Conservation (phyloP, 2,329 filamentous ascomycete species). For the Calycina marina region DNA sequence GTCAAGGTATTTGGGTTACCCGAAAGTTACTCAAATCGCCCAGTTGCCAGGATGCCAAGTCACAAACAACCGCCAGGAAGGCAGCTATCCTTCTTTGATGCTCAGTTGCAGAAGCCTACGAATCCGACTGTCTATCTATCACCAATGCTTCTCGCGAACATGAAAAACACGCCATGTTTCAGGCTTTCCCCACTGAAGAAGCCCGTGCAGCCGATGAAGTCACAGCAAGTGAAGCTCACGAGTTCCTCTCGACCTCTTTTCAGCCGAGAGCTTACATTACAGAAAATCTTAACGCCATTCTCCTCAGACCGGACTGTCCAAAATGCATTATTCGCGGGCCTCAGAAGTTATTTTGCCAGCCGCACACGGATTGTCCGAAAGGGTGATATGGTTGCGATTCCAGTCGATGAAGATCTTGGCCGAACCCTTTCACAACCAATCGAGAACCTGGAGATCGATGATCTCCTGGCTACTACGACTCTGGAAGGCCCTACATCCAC, state of each 20-base stretch:
- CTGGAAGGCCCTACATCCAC: conserved; percentile 30
- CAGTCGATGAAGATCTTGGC: conserved; percentile 75
- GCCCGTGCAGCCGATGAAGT: conserved; percentile 31
- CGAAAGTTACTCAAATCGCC: conserved; percentile 51
- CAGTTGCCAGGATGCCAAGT: conserved; percentile 45
- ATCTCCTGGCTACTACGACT: conserved; percentile 37
- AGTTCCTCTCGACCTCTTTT: conserved; percentile 41
- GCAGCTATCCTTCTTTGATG: conserved; percentile 48
- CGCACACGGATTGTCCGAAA: conserved; percentile 70
- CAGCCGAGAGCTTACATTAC: conserved; percentile 65
- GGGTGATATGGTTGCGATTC: conserved; percentile 78
- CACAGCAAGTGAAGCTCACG: conserved; percentile 40
- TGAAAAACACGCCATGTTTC: conserved; percentile 65
- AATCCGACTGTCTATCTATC: conserved; percentile 60
- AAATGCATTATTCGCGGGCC: conserved; percentile 67
- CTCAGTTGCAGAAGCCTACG: conserved; percentile 46
- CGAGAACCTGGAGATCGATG: conserved; percentile 53
- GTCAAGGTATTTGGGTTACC: conserved; percentile 82
- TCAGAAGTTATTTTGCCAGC: conserved; percentile 80
- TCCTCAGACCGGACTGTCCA: conserved; percentile 78
- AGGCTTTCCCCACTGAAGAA: conserved; percentile 59
- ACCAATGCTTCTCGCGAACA: conserved; percentile 73
- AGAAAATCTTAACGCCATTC: conserved; percentile 78
- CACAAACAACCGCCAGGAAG: conserved; percentile 33
- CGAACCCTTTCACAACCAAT: conserved; percentile 62